Conservation (phyloP, 2,329 filamentous ascomycete species). For the Zymoseptoria brevis region DNA sequence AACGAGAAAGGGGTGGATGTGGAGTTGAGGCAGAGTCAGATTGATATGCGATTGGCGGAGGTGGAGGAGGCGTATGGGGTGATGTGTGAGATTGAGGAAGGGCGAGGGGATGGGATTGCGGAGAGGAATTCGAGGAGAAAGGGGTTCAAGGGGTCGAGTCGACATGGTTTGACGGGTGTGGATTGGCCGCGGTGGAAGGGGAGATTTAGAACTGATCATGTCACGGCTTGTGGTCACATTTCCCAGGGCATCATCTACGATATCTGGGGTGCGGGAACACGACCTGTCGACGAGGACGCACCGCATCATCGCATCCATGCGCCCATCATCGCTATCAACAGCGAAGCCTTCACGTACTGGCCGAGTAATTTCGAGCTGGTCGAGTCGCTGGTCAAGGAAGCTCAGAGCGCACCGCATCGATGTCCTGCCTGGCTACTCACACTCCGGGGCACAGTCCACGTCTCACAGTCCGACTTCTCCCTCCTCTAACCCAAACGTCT, state of each 20-base stretch:
- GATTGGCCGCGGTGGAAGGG: constrained; percentile 52
- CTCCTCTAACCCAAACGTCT: constrained; percentile 55
- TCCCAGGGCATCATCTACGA: constrained; percentile 60
- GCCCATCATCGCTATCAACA: constrained; percentile 57
- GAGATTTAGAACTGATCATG: constrained; percentile 48
- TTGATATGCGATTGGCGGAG: constrained; percentile 55
- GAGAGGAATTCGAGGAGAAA: constrained; percentile 48
- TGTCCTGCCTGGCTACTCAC: constrained; percentile 41
- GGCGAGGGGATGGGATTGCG: constrained; percentile 45
- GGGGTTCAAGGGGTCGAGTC: constrained; percentile 53
- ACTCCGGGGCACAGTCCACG: constrained; percentile 53
- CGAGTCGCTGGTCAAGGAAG: constrained; percentile 50
- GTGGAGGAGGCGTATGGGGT: constrained; percentile 55
- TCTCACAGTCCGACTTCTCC: constrained; percentile 60
- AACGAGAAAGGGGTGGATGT: constrained; percentile 54
- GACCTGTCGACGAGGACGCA: constrained; percentile 34
- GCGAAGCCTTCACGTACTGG: constrained; percentile 65
- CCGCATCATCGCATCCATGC: constrained; percentile 41
- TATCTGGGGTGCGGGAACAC: constrained; percentile 50
- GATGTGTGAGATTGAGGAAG: constrained; percentile 48
- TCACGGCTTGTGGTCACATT: constrained; percentile 56
- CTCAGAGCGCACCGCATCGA: constrained; percentile 33
- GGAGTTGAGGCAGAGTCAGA: constrained; percentile 53
- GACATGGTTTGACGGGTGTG: constrained; percentile 48
- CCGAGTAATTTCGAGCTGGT: constrained; percentile 54